Conservation (phyloP, 345 rosid genomes). For the Citrus trifoliata region DNA sequence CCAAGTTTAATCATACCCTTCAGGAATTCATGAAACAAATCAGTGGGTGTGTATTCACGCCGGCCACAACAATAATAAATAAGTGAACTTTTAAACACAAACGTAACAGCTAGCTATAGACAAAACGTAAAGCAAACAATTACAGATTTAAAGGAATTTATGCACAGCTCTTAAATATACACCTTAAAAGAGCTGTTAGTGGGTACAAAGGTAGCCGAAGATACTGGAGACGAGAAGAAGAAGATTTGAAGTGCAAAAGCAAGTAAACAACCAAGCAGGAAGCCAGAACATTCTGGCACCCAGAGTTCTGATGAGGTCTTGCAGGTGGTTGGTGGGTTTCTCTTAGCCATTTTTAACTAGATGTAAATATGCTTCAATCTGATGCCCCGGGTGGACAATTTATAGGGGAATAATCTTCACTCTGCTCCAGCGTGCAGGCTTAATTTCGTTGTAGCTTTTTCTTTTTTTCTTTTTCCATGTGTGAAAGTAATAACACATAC, state of each 20-base stretch:
- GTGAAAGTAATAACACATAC: too few relatives aligned
- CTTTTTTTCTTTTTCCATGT: too few relatives aligned
- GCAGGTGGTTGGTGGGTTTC: not conserved
- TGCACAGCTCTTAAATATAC: not conserved
- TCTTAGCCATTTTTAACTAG: not conserved
- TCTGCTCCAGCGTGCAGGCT: too few relatives aligned
- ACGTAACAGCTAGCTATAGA: too few relatives aligned
- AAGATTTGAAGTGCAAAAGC: conserved; percentile 32
- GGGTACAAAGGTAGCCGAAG: conserved; percentile 16
- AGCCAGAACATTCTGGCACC: conserved; percentile 6
- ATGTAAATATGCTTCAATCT: not conserved
- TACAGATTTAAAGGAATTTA: not conserved
- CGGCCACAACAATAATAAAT: too few relatives aligned
- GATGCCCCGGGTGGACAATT: not conserved
- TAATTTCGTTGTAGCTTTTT: too few relatives aligned
- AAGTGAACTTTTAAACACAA: too few relatives aligned
- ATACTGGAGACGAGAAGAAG: conserved; percentile 35
- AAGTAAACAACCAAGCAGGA: conserved; percentile 22
- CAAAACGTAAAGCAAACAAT: too few relatives aligned
- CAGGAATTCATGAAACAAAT: not conserved
- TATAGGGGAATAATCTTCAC: too few relatives aligned
- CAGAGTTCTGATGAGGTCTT: not conserved
- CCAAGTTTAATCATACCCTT: conserved; percentile 39
- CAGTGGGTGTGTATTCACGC: too few relatives aligned
- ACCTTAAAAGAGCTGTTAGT: conserved; percentile 42